phyloP scores from a whole-genome alignment of 2,329 filamentous ascomycete genomes.

The Tetracladium maxilliforme region DNA sequence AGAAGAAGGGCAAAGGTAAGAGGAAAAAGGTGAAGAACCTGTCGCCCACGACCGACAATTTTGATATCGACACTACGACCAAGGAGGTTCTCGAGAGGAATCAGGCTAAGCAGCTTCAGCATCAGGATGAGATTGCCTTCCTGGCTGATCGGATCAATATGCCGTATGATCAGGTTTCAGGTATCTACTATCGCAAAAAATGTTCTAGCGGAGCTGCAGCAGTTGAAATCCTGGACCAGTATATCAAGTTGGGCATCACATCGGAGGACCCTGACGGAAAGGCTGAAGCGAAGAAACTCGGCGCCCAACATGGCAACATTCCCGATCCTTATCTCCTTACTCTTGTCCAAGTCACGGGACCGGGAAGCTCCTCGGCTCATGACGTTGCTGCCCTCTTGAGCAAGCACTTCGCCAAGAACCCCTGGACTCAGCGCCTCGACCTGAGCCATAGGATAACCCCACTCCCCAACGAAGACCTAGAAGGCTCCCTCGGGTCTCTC shows the following conservation, averaged over 20 bases:
- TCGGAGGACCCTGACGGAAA: conserved; percentile 26
- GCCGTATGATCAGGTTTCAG: conserved; percentile 31
- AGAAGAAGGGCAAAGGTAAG: conserved; percentile 18
- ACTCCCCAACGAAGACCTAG: too few species aligned
- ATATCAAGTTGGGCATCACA: conserved; percentile 15
- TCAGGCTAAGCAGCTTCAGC: not conserved
- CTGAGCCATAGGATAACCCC: conserved; percentile 1
- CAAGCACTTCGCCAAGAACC: conserved; percentile 13
- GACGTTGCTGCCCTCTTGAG: conserved; percentile 39
- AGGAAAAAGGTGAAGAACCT: conserved; percentile 17
- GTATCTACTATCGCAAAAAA: conserved; percentile 41
- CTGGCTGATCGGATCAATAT: conserved; percentile 34
- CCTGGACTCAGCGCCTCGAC: conserved; percentile 3
- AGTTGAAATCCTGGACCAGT: conserved; percentile 28
- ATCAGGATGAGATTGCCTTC: conserved; percentile 39
- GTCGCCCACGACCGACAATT: conserved; percentile 12
- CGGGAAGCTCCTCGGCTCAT: conserved; percentile 39
- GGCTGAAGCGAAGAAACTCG: conserved; percentile 35
- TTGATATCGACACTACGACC: conserved; percentile 1
- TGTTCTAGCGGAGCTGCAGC: conserved; percentile 38
- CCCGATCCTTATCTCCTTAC: conserved; percentile 29
- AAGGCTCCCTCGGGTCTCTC: too few species aligned
- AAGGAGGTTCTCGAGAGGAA: not conserved
- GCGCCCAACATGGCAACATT: conserved; percentile 36
- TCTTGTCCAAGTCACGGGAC: conserved; percentile 38